A percentile compares a stretch with the other conserved stretches of the same genome.
These are phyloP conservation scores for Graphiopsis chlorocephala DNA, from an alignment of 2,329 filamentous ascomycete genomes.

Conservation along the genomic window DNA sequence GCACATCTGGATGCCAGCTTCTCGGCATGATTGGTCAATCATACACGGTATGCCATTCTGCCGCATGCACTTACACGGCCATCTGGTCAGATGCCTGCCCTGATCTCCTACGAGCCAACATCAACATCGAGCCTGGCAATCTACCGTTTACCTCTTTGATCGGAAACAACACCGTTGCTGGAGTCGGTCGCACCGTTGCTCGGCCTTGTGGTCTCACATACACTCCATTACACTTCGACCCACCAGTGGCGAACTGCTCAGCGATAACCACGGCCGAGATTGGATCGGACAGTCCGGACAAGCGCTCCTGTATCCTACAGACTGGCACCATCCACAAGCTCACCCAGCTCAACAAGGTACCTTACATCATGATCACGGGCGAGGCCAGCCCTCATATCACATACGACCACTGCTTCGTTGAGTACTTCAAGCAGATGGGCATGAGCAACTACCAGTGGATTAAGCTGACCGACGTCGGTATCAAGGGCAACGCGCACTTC, in stretches of 20 bases:
- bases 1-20: constrained; percentile 31
- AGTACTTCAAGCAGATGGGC: constrained; percentile 54
- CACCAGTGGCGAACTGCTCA: constrained; percentile 28
- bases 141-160: constrained; percentile 45
- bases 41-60: constrained; percentile 36
- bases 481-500: constrained; percentile 57
- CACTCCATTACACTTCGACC: constrained; percentile 34
- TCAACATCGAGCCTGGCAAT: constrained; percentile 55
- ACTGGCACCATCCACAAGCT: constrained; percentile 42
- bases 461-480: constrained; percentile 43
- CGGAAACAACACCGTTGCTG: constrained; percentile 21
- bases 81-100: constrained; percentile 47
- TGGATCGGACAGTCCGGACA: constrained; percentile 21
- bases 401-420: constrained; percentile 56
- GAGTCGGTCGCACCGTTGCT: constrained; percentile 18
- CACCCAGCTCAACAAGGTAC: constrained; percentile 48
- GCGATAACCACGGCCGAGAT: constrained; percentile 28
- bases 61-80: constrained; percentile 22
- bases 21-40: constrained; percentile 32
- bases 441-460: constrained; percentile 43
- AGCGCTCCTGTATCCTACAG: constrained; percentile 37
- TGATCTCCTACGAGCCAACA: constrained; percentile 46
- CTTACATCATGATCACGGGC: constrained; percentile 50
- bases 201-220: constrained; percentile 37
- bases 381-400: constrained; percentile 54